These are phyloP conservation scores for Hypoxylon rubiginosum DNA, from an alignment of 2,329 filamentous ascomycete genomes.

Conservation along the genomic window DNA sequence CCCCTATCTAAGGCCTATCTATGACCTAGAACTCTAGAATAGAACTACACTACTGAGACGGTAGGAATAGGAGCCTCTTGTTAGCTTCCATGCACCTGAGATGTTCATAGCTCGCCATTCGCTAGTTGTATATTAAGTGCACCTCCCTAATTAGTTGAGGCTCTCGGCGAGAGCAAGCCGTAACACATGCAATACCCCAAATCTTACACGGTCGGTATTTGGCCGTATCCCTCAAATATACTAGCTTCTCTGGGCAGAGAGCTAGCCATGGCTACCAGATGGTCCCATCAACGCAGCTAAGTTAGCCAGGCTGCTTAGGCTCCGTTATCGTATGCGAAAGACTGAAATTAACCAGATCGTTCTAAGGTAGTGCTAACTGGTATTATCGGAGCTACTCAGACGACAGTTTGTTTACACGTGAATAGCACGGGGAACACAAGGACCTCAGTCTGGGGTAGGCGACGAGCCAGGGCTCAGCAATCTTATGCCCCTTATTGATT, in stretches of 20 bases:
- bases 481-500: background rate
- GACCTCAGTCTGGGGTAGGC: background rate
- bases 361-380: conserved; percentile 5
- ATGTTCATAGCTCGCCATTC: background rate
- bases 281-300: conserved; percentile 13
- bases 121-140: background rate
- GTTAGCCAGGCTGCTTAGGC: conserved; percentile 6
- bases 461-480: background rate
- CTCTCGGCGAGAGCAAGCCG: conserved; percentile 8
- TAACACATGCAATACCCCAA: conserved; percentile 8
- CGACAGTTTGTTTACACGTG: background rate
- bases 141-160: background rate
- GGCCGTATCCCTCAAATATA: background rate
- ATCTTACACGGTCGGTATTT: background rate
- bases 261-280: conserved; percentile 9
- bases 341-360: conserved; percentile 3
- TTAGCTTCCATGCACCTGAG: background rate
- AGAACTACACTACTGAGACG: conserved; percentile 4
- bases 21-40: conserved; percentile 20
- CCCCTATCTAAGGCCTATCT: conserved; percentile 1
- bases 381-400: background rate
- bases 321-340: conserved; percentile 10
- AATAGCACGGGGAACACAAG: background rate
- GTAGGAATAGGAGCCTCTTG: conserved; percentile 1
- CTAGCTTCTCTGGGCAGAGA: conserved; percentile 8